Evolutionary conservation across 495 filamentous ascomycete genomes (phyloP).

Genomic region (Aspergillus homomorphus): DNA sequence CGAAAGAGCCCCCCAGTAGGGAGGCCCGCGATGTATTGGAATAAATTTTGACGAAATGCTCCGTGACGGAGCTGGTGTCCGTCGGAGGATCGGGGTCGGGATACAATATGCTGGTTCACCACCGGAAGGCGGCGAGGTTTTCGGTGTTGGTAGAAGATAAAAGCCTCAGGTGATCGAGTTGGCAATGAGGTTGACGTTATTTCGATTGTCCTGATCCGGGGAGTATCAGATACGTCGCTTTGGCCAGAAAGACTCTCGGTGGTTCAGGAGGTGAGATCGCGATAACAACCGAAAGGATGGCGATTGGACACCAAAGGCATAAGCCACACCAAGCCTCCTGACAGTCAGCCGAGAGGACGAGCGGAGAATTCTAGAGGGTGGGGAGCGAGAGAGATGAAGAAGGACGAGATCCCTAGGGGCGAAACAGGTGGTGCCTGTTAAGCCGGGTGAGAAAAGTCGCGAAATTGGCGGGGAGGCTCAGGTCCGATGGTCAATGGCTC

Average conservation of each 20-base stretch:
- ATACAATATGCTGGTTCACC: conserved; percentile 43
- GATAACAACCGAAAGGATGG: conserved; percentile 6
- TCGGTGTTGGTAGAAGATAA: not conserved
- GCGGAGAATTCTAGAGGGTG: conserved; percentile 3
- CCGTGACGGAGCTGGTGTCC: conserved; percentile 42
- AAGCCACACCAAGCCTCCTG: conserved; percentile 15
- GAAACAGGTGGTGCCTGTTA: conserved; percentile 15
- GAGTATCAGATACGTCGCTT: conserved; percentile 5
- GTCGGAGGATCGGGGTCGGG: conserved; percentile 24
- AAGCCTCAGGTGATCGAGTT: not conserved
- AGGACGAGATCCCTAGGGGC: conserved; percentile 3
- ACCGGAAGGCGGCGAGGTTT: conserved; percentile 29
- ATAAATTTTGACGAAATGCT: conserved; percentile 55
- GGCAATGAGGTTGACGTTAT: not conserved
- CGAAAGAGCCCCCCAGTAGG: conserved; percentile 59
- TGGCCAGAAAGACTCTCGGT: conserved; percentile 2
- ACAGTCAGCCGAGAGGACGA: not conserved
- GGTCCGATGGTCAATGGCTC: conserved; percentile 16
- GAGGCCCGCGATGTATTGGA: conserved; percentile 60
- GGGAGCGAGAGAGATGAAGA: conserved; percentile 8
- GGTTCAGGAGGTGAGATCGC: conserved; percentile 19
- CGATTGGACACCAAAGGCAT: conserved; percentile 9
- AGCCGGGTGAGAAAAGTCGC: conserved; percentile 23
- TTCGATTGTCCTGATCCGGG: not conserved
- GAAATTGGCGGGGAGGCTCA: conserved; percentile 21